Conservation (phyloP, 495 filamentous ascomycete species). For the Lophiostoma macrostomum region DNA sequence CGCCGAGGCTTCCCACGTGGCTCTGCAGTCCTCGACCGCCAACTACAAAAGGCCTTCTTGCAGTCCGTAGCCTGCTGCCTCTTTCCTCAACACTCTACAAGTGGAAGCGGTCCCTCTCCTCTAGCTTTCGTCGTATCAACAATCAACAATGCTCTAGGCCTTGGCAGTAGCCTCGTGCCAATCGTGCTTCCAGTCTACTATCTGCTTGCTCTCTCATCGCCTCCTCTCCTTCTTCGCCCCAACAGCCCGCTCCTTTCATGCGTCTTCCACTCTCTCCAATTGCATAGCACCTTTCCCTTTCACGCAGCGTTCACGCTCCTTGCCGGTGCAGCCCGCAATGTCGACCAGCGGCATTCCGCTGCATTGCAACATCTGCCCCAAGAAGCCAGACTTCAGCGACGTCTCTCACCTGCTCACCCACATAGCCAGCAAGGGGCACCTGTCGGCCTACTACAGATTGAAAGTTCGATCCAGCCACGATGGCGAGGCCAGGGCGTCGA, state of each 20-base stretch:
- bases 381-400: slow-evolving; percentile 76
- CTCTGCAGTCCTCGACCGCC: background rate
- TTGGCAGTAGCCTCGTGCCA: background rate
- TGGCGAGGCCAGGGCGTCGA: slow-evolving; percentile 44
- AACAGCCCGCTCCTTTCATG: slow-evolving; percentile 33
- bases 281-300: slow-evolving; percentile 25
- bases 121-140: background rate
- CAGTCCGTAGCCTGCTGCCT: slow-evolving; percentile 3
- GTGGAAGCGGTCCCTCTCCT: slow-evolving; percentile 2
- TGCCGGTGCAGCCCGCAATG: slow-evolving; percentile 22
- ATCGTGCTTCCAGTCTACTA: slow-evolving; percentile 1
- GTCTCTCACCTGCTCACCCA: slow-evolving; percentile 87
- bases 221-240: slow-evolving; percentile 29
- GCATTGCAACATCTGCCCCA: slow-evolving; percentile 74
- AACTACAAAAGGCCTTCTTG: slow-evolving; percentile 10
- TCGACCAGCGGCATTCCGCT: slow-evolving; percentile 53
- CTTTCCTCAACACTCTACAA: slow-evolving; percentile 18
- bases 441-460: slow-evolving; percentile 70
- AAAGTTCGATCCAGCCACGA: slow-evolving; percentile 63
- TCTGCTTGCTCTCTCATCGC: slow-evolving; percentile 10
- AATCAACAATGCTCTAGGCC: slow-evolving; percentile 12
- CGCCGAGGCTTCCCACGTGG: slow-evolving; percentile 26
- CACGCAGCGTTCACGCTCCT: slow-evolving; percentile 10
- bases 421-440: slow-evolving; percentile 77
- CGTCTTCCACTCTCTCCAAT: slow-evolving; percentile 6